phyloP scores from a whole-genome alignment of 2,329 filamentous ascomycete species.

The Pseudogymnoascus sp. region DNA sequence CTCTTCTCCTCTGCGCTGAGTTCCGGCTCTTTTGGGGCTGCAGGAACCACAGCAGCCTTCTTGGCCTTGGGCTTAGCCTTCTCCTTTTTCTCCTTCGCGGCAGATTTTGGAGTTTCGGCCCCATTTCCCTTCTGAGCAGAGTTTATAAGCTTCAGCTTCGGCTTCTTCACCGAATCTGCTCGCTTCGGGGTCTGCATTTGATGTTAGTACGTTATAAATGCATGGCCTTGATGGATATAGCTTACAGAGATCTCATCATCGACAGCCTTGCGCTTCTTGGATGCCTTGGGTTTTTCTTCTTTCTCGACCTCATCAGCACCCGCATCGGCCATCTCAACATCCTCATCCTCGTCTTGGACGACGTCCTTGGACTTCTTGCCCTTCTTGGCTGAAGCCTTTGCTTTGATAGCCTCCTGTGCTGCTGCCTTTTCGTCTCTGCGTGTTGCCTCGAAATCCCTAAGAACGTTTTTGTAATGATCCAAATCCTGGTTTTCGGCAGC shows the following conservation, averaged over 20 bases:
- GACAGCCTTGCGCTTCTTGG: constrained; percentile 77
- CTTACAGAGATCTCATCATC: constrained; percentile 66
- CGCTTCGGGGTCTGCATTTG: constrained; percentile 46
- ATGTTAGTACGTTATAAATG: constrained; percentile 16
- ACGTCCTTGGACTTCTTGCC: constrained; percentile 40
- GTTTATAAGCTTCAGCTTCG: constrained; percentile 56
- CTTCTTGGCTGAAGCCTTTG: constrained; percentile 42
- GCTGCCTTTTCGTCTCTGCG: constrained; percentile 48
- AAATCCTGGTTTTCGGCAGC: constrained; percentile 73
- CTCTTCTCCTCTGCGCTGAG: constrained; percentile 51
- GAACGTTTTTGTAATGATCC: constrained; percentile 73
- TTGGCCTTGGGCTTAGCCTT: constrained; percentile 39
- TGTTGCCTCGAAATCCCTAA: constrained; percentile 62
- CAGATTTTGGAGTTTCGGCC: constrained; percentile 27
- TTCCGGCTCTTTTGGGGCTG: constrained; percentile 47
- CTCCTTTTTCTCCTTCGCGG: constrained; percentile 34
- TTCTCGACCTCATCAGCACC: constrained; percentile 38
- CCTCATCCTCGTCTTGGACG: constrained; percentile 45
- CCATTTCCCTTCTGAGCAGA: constrained; percentile 61
- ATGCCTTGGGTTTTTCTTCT: constrained; percentile 46
- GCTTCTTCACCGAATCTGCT: constrained; percentile 58
- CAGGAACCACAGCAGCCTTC: constrained; percentile 45
- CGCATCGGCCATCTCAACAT: constrained; percentile 53
- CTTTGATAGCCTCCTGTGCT: constrained; percentile 41
- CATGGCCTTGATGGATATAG: constrained; percentile 7